These are phyloP conservation scores for Hanseniaspora sp. DNA, from an alignment of 1,139 yeast species.

Conservation along the genomic window DNA sequence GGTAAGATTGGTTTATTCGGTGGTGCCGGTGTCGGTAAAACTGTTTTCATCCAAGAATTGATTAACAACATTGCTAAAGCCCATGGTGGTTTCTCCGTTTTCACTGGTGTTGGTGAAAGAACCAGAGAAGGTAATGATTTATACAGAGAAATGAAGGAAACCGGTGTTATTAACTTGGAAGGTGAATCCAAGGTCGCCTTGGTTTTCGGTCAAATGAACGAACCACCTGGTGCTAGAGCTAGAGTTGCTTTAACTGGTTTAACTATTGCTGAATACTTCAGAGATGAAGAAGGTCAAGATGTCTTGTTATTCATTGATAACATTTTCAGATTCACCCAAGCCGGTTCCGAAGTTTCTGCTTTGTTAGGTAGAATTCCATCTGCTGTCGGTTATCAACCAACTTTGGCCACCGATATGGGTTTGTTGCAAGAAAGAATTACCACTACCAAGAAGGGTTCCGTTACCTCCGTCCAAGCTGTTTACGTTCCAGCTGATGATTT, in stretches of 20 bases:
- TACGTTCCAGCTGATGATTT: conserved; percentile 99
- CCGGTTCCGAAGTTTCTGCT: conserved; percentile 99
- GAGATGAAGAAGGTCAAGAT: conserved; percentile 99
- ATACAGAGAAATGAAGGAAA: conserved; percentile 99
- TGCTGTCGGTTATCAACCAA: conserved; percentile 99
- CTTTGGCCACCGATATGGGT: conserved; percentile 99
- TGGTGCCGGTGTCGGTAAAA: conserved; percentile 99
- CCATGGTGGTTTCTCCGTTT: conserved; percentile 99
- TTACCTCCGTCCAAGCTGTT: conserved; percentile 99
- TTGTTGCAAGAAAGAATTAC: conserved; percentile 99
- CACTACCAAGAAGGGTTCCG: conserved; percentile 99
- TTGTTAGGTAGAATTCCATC: conserved; percentile 99
- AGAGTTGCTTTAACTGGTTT: conserved; percentile 99
- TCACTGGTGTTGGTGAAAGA: conserved; percentile 99
- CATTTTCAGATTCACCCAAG: conserved; percentile 99
- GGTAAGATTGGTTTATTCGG: conserved; percentile 99
- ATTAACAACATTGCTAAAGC: conserved; percentile 99
- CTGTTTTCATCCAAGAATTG: conserved; percentile 98
- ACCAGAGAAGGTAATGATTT: conserved; percentile 99
- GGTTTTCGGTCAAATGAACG: conserved; percentile 99
- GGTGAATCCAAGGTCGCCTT: conserved; percentile 99
- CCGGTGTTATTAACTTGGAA: conserved; percentile 98
- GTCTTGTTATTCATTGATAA: conserved; percentile 98
- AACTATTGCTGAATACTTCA: conserved; percentile 99
- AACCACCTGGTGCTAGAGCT: conserved; percentile 99